Evolutionary conservation across 805 yeast species (phyloP).

Genomic region (Ascoidea rubescens): DNA sequence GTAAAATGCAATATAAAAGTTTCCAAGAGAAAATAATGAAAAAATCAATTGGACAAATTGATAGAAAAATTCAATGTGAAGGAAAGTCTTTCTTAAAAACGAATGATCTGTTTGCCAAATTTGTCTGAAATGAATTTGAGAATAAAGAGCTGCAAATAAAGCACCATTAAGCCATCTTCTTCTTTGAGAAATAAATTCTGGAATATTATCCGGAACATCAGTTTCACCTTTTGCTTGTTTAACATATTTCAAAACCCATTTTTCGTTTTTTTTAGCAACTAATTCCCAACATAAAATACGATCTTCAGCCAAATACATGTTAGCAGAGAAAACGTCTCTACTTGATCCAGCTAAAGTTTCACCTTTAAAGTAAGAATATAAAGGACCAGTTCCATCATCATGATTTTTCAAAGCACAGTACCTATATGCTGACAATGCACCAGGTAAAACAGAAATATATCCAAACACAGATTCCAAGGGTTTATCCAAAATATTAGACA

Average conservation of each 20-base stretch:
- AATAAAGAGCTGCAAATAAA: slow-evolving; percentile 86
- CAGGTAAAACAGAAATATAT: slow-evolving; percentile 86
- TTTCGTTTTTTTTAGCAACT: slow-evolving; percentile 69
- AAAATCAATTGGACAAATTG: slow-evolving; percentile 71
- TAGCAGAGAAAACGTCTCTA: slow-evolving; percentile 83
- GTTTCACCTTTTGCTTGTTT: slow-evolving; percentile 92
- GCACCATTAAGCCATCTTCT: slow-evolving; percentile 99
- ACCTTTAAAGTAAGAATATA: slow-evolving; percentile 80
- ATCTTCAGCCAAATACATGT: slow-evolving; percentile 96
- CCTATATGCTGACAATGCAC: slow-evolving; percentile 90
- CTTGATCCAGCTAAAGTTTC: slow-evolving; percentile 45
- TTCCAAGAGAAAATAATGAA: slow-evolving; percentile 86
- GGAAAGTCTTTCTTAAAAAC: slow-evolving; percentile 56
- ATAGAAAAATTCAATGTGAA: slow-evolving; percentile 81
- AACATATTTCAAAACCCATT: slow-evolving; percentile 86
- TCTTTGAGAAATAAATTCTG: slow-evolving; percentile 93
- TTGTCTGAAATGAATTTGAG: slow-evolving; percentile 72
- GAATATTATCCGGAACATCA: slow-evolving; percentile 87
- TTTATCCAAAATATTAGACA: slow-evolving; percentile 92
- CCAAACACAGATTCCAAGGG: slow-evolving; percentile 91
- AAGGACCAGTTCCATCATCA: slow-evolving; percentile 86
- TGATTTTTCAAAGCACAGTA: slow-evolving; percentile 76
- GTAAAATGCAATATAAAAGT: slow-evolving; percentile 85
- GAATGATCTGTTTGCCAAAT: slow-evolving; percentile 89
- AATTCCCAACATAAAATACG: slow-evolving; percentile 94